Evolutionary conservation across 2,329 filamentous ascomycete species (phyloP), one percentile per base, ranked within the genome.

Genomic region (Thelonectria rubi): DNA sequence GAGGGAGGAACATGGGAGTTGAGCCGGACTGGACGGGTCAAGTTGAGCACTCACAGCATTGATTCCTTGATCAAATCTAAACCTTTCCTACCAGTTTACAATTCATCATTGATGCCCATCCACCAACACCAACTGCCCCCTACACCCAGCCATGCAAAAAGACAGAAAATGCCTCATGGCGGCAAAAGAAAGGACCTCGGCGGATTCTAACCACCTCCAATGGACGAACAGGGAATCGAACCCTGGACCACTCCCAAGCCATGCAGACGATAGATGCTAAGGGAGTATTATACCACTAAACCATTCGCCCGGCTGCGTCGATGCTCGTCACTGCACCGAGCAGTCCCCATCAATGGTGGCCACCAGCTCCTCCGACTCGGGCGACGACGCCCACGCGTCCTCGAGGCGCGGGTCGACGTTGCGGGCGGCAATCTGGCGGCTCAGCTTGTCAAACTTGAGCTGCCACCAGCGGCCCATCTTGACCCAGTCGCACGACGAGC

Each of bases 381-480:
- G 26, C 24, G 45, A 37, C 7, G 40, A 17, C 2, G 48, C 17
- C 52, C 40, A 47, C n/a, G 11, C 21, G 14, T 45, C 17, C 5
- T 32, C 46, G 2, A 37, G 8, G 1, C 18, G 17, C 9, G 37
- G 34, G 7, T 45, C 26, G 7, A 51, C 18, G 6, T 50, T 34
- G 17, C 37, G 30, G 2, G 17, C 15, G 24, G 40, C 48, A 6
- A 37, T 18, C 34, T 43, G 32, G 5, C 21, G 3, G 26, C 17
- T 43, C 17, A 57, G 46, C 11, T 26, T 18, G 14, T 20, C 21
- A 10, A 64, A 53, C 47, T 58, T 62, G 15, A 30, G 5, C 20
- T 47, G 50, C 62, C 62, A 64, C 62, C 62, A 64, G 6, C 30
- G 5, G 2, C 45, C 58, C 40, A 53, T 65, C 56, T 24, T 55